phyloP scores from a whole-genome alignment of 768 basidiomycete genomes.

The Termitomyces sp. region DNA sequence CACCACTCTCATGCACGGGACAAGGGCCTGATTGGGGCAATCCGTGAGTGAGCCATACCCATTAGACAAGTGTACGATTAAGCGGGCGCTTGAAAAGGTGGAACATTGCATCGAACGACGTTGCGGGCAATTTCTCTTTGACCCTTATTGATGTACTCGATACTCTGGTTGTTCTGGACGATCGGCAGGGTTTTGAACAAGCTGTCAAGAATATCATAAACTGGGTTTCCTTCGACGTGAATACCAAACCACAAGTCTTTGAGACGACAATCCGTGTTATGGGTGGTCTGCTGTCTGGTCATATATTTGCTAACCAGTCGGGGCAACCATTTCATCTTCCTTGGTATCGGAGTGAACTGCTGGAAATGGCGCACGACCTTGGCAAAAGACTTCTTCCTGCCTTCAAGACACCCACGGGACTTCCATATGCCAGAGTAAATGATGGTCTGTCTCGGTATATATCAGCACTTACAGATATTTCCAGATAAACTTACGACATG shows the following conservation, averaged over 20 bases:
- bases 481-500: constrained; percentile 80
- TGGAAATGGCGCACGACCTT: constrained; percentile 80
- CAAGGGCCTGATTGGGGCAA: constrained; percentile 84
- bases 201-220: constrained; percentile 79
- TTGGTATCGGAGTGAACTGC: constrained; percentile 80
- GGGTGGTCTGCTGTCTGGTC: constrained; percentile 84
- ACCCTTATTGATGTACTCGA: constrained; percentile 83
- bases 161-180: constrained; percentile 82
- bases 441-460: constrained; percentile 2
- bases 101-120: constrained; percentile 84
- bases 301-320: constrained; percentile 67
- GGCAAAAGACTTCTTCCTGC: constrained; percentile 85
- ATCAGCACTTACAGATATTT: constrained; percentile 2
- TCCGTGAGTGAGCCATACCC: constrained; percentile 47
- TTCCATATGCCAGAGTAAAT: constrained; percentile 84
- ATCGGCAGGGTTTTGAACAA: constrained; percentile 72
- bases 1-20: constrained; percentile 81
- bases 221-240: constrained; percentile 86
- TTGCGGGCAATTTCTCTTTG: constrained; percentile 88
- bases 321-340: constrained; percentile 68
- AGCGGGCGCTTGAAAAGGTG: constrained; percentile 7
- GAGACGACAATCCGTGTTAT: constrained; percentile 94
- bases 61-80: not conserved
- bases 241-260: constrained; percentile 97
- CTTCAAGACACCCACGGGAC: constrained; percentile 84